Conservation (phyloP, 148 eudicot genomes). For the Agrostemma githago region DNA sequence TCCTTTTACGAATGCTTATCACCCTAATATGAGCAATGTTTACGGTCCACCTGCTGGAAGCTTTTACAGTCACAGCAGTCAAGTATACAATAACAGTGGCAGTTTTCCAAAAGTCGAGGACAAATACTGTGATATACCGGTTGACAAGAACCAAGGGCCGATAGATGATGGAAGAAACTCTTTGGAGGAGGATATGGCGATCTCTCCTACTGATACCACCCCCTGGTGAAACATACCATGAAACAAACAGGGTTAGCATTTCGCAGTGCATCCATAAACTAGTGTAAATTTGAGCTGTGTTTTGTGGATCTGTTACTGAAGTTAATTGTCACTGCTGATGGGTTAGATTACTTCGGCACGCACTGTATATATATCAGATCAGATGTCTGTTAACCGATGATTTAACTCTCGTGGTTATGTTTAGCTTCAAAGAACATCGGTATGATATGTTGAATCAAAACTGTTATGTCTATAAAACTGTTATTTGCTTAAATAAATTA, state of each 20-base stretch:
- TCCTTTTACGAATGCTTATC: neutral
- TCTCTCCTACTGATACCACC: constrained; percentile 6
- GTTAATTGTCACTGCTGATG: neutral
- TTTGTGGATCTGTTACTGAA: neutral
- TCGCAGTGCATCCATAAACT: neutral
- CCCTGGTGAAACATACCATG: neutral
- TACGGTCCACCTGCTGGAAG: neutral
- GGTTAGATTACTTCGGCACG: neutral
- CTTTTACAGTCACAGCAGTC: neutral
- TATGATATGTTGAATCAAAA: too few relatives aligned
- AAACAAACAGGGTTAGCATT: neutral
- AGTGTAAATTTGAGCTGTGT: neutral
- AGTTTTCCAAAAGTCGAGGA: neutral
- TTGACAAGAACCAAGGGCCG: neutral
- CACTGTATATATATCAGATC: neutral
- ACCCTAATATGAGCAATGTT: neutral
- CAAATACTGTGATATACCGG: neutral
- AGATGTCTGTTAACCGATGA: neutral
- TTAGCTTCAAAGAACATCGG: too few relatives aligned
- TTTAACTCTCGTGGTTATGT: too few relatives aligned
- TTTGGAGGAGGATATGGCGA: constrained; percentile 14
- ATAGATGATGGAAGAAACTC: neutral
- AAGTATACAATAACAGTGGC: neutral
- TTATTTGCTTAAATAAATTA: too few relatives aligned
- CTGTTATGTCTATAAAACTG: too few relatives aligned